A percentile compares a stretch with the other conserved stretches of the same genome.
Evolutionary conservation across 305 asterid species (phyloP).

Genomic region (Fraxinus paxiana): DNA sequence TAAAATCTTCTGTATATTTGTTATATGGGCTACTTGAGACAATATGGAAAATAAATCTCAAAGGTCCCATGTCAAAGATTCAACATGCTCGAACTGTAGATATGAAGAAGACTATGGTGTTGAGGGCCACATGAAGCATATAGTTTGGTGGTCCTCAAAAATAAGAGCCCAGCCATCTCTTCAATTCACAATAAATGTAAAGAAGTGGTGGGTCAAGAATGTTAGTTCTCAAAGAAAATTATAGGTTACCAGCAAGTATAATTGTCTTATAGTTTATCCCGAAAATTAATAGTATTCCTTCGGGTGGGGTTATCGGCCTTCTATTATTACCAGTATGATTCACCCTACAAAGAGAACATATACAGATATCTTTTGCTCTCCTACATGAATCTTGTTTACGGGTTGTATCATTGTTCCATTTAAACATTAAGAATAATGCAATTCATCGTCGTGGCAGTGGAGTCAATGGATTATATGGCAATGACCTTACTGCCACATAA

Average conservation of each 20-base stretch:
- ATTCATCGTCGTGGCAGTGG: neutral
- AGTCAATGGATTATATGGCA: neutral
- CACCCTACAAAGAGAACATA: neutral
- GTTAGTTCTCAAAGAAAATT: neutral
- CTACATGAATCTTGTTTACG: neutral
- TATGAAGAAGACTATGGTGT: neutral
- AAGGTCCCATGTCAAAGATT: neutral
- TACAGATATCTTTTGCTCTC: neutral
- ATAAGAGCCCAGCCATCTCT: neutral
- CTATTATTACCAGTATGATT: neutral
- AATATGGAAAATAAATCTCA: neutral
- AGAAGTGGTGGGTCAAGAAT: conserved; percentile 2
- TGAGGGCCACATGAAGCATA: neutral
- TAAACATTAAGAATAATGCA: neutral
- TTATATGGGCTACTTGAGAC: neutral
- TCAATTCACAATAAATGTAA: neutral
- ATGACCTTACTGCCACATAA: neutral
- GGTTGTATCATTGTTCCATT: neutral
- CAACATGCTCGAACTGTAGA: neutral
- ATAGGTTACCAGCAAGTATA: neutral
- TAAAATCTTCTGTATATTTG: neutral
- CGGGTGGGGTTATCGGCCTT: neutral
- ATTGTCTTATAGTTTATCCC: neutral
- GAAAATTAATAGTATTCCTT: neutral
- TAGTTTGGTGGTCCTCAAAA: neutral